Evolutionary conservation across 1,284 basidiomycete genomes (phyloP), one percentile per base, ranked within the genome.

Genomic region (Rhodotorula sp.): DNA sequence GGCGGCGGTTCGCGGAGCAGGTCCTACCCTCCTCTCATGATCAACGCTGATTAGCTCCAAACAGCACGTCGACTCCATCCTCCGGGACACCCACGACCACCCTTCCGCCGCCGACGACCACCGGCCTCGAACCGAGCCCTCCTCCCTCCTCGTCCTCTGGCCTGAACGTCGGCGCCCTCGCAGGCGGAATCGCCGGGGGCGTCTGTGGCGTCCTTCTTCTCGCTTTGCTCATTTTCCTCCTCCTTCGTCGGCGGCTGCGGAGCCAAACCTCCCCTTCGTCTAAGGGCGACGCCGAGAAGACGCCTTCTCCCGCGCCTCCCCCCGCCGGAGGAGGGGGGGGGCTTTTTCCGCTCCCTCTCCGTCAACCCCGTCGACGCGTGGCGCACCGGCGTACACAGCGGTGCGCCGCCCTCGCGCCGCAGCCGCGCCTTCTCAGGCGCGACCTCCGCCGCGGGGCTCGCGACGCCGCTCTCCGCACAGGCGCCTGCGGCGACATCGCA

Each of bases 181-280:
- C 41, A 17, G 61, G 61, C 37, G 66, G 66, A 3, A 37, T 53
- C 15, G 55, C 57, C 37, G 66, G 66, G 21, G 66, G 66, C 22
- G 29, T 63, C 9, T 36, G 37, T n/a, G 34, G 25, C 1, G 19
- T 53, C 36, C 37, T 53, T 32, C 37, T 19, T 32, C 29, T 63
- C 55, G 54, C 37, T 17, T 36, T 36, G 7, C 12, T 61, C 19
- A 50, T 50, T 29, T 44, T 57, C 48, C 48, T 58, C 39, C 39
- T 37, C 13, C 21, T 44, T 29, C 51, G 58, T 1, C 37, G 55
- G 8, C 32, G 12, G 1, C 48, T 25, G 0, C 32, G 27, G 10
- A 8, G 29, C 29, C 15, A n/a, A 3, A 41, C 66, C 13, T 7
- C 25, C 46, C 46, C 36, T 2, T 34, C 12, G 0, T 21, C 44